These are phyloP conservation scores for Coffea humblotiana DNA, from an alignment of 305 asterid species.

Conservation along the genomic window DNA sequence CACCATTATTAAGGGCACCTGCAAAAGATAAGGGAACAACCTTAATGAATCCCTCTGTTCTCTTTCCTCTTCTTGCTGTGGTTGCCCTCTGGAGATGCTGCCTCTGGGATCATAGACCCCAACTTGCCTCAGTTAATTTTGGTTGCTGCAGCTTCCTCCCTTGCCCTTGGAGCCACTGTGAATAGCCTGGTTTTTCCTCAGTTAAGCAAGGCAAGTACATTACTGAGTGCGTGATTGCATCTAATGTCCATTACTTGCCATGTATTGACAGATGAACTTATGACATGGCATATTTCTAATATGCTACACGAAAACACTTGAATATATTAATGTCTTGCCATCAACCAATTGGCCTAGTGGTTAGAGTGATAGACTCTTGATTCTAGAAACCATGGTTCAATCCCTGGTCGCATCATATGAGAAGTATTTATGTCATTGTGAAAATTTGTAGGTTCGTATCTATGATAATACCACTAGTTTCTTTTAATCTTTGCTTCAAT, in stretches of 20 bases:
- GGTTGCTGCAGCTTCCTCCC: conserved; percentile 66
- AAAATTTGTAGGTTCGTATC: no score
- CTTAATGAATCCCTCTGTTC: conserved; percentile 62
- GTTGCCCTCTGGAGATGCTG: conserved; percentile 92
- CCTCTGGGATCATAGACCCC: conserved; percentile 86
- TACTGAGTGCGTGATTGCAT: background rate
- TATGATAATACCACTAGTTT: background rate
- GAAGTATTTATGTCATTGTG: no score
- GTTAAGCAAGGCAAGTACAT: conserved; percentile 57
- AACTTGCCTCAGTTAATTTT: conserved; percentile 79
- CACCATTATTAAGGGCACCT: conserved; percentile 77
- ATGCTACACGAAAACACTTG: background rate
- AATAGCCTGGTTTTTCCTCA: conserved; percentile 64
- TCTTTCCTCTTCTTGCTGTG: conserved; percentile 63
- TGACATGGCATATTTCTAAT: background rate
- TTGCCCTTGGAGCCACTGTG: conserved; percentile 72
- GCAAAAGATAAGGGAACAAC: conserved; percentile 50
- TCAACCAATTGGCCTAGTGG: no score
- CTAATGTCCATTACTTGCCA: background rate
- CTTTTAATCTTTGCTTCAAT: background rate
- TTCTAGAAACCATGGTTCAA: no score
- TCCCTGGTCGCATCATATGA: no score
- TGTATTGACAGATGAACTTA: background rate
- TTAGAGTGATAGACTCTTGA: no score
- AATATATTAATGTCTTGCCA: background rate